These are phyloP conservation scores for Tilletia setariae DNA, from an alignment of 1,284 basidiomycete genomes.

Conservation along the genomic window DNA sequence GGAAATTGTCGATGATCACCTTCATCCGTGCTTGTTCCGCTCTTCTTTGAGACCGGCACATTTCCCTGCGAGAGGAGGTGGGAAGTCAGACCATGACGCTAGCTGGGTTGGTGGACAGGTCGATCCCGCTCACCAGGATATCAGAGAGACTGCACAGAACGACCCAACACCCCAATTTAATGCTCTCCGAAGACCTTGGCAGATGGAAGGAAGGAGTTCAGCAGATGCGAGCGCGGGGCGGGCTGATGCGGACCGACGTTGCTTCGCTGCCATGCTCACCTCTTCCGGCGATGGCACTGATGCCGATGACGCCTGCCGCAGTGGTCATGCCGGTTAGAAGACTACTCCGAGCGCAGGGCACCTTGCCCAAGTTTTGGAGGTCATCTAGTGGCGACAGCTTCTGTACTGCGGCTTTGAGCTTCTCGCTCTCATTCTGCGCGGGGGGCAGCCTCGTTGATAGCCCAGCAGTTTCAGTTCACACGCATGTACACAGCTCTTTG, in stretches of 20 bases:
- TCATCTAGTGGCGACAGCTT: slow-evolving; percentile 27
- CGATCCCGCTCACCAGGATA: slow-evolving; percentile 22
- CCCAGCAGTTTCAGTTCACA: too few species aligned
- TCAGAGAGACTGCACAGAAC: slow-evolving; percentile 32
- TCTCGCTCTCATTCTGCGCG: neutral
- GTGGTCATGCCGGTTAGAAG: slow-evolving; percentile 37
- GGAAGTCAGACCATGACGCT: neutral
- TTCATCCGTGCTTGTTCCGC: slow-evolving; percentile 33
- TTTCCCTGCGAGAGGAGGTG: slow-evolving; percentile 20
- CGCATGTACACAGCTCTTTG: too few species aligned
- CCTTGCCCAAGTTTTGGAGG: slow-evolving; percentile 23
- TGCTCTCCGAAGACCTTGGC: slow-evolving; percentile 23
- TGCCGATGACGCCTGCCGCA: slow-evolving; percentile 32
- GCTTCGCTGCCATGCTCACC: slow-evolving; percentile 10
- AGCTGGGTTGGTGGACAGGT: neutral
- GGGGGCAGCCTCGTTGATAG: too few species aligned
- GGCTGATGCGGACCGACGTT: too few species aligned
- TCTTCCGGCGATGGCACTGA: slow-evolving; percentile 31
- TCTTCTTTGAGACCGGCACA: slow-evolving; percentile 30
- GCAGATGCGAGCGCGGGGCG: neutral
- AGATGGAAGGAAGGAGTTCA: slow-evolving; percentile 6
- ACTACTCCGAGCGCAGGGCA: slow-evolving; percentile 32
- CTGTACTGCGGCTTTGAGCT: slow-evolving; percentile 21
- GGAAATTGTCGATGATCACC: slow-evolving; percentile 31
- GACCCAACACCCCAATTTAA: slow-evolving; percentile 40